phyloP scores from a whole-genome alignment of 1,139 yeast genomes.

The Torulaspora globosa region DNA sequence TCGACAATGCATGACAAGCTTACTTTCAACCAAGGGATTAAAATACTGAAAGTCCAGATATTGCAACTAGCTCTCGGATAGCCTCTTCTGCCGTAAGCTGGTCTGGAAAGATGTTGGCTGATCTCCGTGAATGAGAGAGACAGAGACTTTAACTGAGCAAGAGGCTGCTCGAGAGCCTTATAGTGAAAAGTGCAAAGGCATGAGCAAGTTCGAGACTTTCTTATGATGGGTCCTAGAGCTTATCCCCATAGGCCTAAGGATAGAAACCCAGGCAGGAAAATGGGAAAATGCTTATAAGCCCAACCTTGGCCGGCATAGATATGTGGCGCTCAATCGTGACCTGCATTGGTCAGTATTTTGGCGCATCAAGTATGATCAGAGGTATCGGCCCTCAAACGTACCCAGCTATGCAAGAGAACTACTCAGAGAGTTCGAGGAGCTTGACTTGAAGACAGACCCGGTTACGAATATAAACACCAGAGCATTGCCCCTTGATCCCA shows the following conservation, averaged over 20 bases:
- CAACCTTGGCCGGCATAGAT: slow-evolving; percentile 50
- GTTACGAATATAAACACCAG: slow-evolving; percentile 4
- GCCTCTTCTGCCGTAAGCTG: not conserved
- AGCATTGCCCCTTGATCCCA: slow-evolving; percentile 15
- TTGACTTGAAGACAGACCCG: slow-evolving; percentile 15
- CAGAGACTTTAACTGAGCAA: slow-evolving; percentile 11
- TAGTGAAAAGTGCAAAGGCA: slow-evolving; percentile 17
- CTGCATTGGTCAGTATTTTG: slow-evolving; percentile 64
- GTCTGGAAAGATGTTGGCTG: slow-evolving; percentile 2
- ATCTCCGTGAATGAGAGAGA: not conserved
- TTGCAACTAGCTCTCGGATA: not conserved
- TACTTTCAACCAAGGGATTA: slow-evolving; percentile 20
- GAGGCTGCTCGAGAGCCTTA: slow-evolving; percentile 16
- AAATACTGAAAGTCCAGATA: not conserved
- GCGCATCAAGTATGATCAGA: slow-evolving; percentile 45
- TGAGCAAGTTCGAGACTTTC: slow-evolving; percentile 13
- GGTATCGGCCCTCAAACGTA: slow-evolving; percentile 47
- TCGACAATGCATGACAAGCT: slow-evolving; percentile 50
- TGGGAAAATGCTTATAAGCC: slow-evolving; percentile 51
- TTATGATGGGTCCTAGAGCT: slow-evolving; percentile 62
- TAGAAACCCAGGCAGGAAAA: slow-evolving; percentile 44
- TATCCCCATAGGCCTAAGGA: slow-evolving; percentile 51
- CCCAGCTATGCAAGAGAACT: slow-evolving; percentile 37
- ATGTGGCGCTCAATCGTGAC: slow-evolving; percentile 45
- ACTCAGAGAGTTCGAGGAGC: slow-evolving; percentile 31